Evolutionary conservation across 2,329 filamentous ascomycete species (phyloP), one percentile per base, ranked within the genome.

Genomic region (Simplicillium sp.): DNA sequence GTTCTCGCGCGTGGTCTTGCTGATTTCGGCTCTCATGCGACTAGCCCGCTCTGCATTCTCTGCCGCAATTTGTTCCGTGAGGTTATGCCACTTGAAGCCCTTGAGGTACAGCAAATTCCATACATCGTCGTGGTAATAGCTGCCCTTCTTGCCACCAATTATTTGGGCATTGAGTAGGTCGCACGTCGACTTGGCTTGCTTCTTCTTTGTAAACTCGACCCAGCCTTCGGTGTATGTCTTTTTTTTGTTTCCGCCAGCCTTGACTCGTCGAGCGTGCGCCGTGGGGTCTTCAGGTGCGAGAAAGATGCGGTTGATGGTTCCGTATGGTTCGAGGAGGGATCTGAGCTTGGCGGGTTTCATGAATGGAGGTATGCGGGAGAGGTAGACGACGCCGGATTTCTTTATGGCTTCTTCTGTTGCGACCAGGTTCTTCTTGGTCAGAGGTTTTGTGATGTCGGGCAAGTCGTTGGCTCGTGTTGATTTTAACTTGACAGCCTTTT

Each of bases 81-180:
- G 60, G 52, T 80, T 70, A 47, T 74, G 68, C 87, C 87, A 94
- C 61, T 90, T 92, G 66, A 92, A 90, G 2, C 84, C 85, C 47
- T 77, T 82, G 46, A 94, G 65, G 55, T 94, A 94, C 45, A 84
- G 73, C 47, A 92, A 66, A 52, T 84, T 89, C 87, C 87, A 94
- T 35, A 94, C 73, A 58, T 94, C 87, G 57, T 94, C 87, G 51
- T 84, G 78, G 65, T 90, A 94, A 57, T 84, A 87, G 37, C 75
- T 77, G 11, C 85, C 75, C 65, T 94, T 94, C 65, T 89, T 89
- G 18, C 87, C 87, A 38, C 86, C 86, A 44, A 92, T 84, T 11
- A 75, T 85, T 47, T 75, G 76, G 34, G 83, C 82, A 55, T 94
- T 94, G 38, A 94, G 68, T 18, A 84, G 71, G 49, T 87, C 82